These are phyloP conservation scores for Vanderwaltozyma verrucispora DNA, from an alignment of 805 yeast genomes.

Conservation along the genomic window DNA sequence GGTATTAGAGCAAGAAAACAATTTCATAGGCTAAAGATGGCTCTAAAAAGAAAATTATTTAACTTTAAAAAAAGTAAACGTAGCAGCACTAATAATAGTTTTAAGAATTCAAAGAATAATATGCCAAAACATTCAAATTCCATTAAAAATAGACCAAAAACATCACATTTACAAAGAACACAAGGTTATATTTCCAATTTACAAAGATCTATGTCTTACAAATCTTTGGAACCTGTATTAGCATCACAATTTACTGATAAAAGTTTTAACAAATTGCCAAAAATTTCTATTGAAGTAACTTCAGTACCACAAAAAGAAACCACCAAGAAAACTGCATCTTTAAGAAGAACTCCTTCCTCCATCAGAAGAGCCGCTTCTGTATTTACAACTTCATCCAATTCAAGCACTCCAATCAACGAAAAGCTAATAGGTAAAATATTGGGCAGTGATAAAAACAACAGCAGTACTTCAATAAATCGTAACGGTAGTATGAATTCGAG, in stretches of 20 bases:
- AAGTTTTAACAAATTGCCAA: neutral
- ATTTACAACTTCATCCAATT: slow-evolving; percentile 12
- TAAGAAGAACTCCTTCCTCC: slow-evolving; percentile 28
- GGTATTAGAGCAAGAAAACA: slow-evolving; percentile 20
- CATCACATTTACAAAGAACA: slow-evolving; percentile 22
- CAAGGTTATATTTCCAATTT: slow-evolving; percentile 24
- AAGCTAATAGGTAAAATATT: neutral
- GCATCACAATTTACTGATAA: slow-evolving; percentile 1
- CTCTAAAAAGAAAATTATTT: slow-evolving; percentile 18
- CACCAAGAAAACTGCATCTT: slow-evolving; percentile 10
- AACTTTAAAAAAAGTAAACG: slow-evolving; percentile 5
- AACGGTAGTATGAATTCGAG: neutral
- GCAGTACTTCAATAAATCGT: neutral
- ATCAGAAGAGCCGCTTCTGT: slow-evolving; percentile 30
- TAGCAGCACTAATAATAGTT: neutral
- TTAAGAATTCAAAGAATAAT: neutral
- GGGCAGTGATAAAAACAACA: neutral
- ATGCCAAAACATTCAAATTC: slow-evolving; percentile 3
- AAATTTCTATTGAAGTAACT: neutral
- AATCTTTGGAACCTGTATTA: slow-evolving; percentile 13
- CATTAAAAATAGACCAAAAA: slow-evolving; percentile 11
- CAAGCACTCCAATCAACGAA: neutral
- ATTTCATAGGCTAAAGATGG: slow-evolving; percentile 21
- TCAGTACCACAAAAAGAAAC: neutral
- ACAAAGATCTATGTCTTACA: slow-evolving; percentile 19